A percentile compares a stretch with the other conserved stretches of the same genome.
Conservation (phyloP, 2,329 filamentous ascomycete genomes). For the Emmonsia crescens region DNA sequence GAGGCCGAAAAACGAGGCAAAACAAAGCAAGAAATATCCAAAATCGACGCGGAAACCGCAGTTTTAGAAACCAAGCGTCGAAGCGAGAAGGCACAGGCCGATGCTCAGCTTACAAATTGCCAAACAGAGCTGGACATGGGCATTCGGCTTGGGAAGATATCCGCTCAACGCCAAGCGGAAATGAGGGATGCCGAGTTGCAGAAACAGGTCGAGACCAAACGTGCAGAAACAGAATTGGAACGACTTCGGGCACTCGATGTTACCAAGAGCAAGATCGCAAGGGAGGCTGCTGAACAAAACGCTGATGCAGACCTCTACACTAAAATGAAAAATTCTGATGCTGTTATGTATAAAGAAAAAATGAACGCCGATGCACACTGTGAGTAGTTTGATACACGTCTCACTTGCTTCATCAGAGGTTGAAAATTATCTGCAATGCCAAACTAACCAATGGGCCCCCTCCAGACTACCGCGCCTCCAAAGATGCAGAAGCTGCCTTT, state of each 20-base stretch:
- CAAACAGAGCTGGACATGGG: slow-evolving; percentile 63
- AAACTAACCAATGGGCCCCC: slow-evolving; percentile 4
- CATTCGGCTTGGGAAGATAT: slow-evolving; percentile 64
- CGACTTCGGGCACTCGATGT: slow-evolving; percentile 66
- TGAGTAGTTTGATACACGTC: slow-evolving; percentile 11
- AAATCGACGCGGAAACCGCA: slow-evolving; percentile 76
- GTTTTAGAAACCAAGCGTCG: slow-evolving; percentile 77
- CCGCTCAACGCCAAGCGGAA: slow-evolving; percentile 62
- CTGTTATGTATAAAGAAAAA: slow-evolving; percentile 29
- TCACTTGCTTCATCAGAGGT: background rate
- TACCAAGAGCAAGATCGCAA: slow-evolving; percentile 55
- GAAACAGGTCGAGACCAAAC: slow-evolving; percentile 64
- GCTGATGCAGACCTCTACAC: slow-evolving; percentile 42
- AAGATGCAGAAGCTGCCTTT: slow-evolving; percentile 42
- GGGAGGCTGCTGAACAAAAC: slow-evolving; percentile 33
- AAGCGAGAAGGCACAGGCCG: slow-evolving; percentile 66
- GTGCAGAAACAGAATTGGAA: slow-evolving; percentile 69
- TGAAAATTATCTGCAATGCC: background rate
- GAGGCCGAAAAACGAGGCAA: slow-evolving; percentile 69
- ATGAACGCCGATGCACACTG: slow-evolving; percentile 31
- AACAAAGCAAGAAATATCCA: slow-evolving; percentile 76
- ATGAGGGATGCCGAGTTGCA: slow-evolving; percentile 69
- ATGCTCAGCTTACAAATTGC: slow-evolving; percentile 62
- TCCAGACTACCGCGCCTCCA: slow-evolving; percentile 21
- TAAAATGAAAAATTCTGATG: slow-evolving; percentile 45